phyloP scores from a whole-genome alignment of 1,284 basidiomycete genomes.

The Puccinia novopanici region DNA sequence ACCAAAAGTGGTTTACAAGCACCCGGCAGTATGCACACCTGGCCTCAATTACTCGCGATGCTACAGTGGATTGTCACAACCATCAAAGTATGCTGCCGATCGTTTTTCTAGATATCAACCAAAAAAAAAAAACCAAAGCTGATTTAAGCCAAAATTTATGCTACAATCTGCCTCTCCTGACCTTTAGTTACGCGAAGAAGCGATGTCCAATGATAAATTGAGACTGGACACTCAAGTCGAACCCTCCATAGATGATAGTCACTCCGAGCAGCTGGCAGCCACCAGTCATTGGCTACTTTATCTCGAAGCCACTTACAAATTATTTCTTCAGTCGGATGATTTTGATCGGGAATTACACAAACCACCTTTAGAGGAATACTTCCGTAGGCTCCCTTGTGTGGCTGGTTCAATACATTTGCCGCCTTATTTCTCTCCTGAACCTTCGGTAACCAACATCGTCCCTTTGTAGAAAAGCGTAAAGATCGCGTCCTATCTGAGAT shows the following conservation, averaged over 20 bases:
- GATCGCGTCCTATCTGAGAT: slow-evolving; percentile 36
- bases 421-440: neutral
- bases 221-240: slow-evolving; percentile 32
- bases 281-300: slow-evolving; percentile 40
- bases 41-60: slow-evolving; percentile 77
- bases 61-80: slow-evolving; percentile 77
- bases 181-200: slow-evolving; percentile 35
- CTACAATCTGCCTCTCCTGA: too few relatives aligned
- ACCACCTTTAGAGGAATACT: slow-evolving; percentile 46
- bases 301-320: slow-evolving; percentile 38
- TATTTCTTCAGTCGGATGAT: slow-evolving; percentile 45
- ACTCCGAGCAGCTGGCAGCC: slow-evolving; percentile 24
- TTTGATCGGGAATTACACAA: slow-evolving; percentile 40
- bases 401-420: neutral
- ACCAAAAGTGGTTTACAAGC: slow-evolving; percentile 80
- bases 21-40: slow-evolving; percentile 78
- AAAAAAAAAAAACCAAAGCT: neutral
- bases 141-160: neutral
- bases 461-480: slow-evolving; percentile 22
- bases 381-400: slow-evolving; percentile 1
- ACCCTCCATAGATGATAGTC: slow-evolving; percentile 24
- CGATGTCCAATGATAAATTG: slow-evolving; percentile 24
- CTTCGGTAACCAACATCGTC: neutral
- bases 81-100: slow-evolving; percentile 53
- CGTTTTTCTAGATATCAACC: neutral